Base-by-base conservation (phyloP, 352 stramenopile genomes). In the Phytophthora foliorum region DNA sequence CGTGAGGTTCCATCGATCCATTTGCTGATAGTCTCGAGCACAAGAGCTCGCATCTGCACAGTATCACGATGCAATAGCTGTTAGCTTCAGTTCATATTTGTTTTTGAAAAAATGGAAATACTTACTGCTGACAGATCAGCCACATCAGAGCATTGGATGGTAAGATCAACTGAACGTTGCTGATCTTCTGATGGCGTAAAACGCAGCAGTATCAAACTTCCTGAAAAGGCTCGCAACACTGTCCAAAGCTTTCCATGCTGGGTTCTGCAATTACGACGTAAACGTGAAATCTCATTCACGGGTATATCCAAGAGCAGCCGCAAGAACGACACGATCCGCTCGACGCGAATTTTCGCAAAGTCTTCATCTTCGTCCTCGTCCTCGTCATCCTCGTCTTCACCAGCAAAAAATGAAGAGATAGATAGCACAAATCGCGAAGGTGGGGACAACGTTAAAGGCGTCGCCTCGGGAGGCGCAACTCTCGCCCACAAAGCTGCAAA, bases 51-150 rank as follows among this genome's bases (percentile, higher is more conserved):
- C 68, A 92, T 88, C 84, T 92, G 52, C 13, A 61, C n/a, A 55
- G 9, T 31, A 56, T 25, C 14, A 34, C 21, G 38, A 7, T 21
- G 16, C 24, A 53, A 10, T 31, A 19, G 31, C 24, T 25, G 36
- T 60, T 32, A 61, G 38, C 21, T 32, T 24, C 57, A 16, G 13
- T 0, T 6, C 16, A 1, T 22, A 45, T 17, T 17, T 45, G 38
- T 0, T 11, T 19, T 19, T 19, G 6, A 22, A 45, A 45, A 45
- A 2, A 22, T 22, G 14, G 17, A 34, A 54, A 38, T 44, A 72
- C 80, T 29, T 78, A 91, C 84, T 55, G 79, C 80, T 32, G 81
- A 81, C 13, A 93, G 74, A 68, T 93, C 84, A 3, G 72, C 73
- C 1, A 79, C 49, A 44, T 80, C 79, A 10, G 82, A 90, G n/a